These are phyloP conservation scores for Tardiomyces digboiensis DNA, from an alignment of 1,139 yeast genomes.

Conservation along the genomic window DNA sequence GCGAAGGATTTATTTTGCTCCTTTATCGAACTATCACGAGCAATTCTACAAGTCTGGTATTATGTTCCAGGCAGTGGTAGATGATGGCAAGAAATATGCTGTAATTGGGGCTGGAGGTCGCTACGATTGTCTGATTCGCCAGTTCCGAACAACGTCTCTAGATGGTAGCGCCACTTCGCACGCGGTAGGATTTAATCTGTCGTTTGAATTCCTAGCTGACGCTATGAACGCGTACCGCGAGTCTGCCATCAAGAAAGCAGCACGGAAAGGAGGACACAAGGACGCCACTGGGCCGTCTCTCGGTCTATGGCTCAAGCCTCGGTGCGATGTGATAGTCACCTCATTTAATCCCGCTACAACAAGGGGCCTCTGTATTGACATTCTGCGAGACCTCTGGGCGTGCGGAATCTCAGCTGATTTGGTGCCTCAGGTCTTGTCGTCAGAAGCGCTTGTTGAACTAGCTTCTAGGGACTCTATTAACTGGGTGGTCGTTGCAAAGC, in stretches of 20 bases:
- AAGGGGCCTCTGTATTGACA: slow-evolving; percentile 50
- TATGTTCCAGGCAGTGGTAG: slow-evolving; percentile 80
- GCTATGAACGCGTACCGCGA: slow-evolving; percentile 34
- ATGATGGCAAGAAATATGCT: slow-evolving; percentile 24
- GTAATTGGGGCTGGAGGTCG: slow-evolving; percentile 91
- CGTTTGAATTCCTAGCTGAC: slow-evolving; percentile 49
- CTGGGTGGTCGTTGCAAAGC: slow-evolving; percentile 70
- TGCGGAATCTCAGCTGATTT: slow-evolving; percentile 65
- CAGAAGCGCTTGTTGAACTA: slow-evolving; percentile 60
- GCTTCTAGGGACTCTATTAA: slow-evolving; percentile 65
- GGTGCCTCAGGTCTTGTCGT: slow-evolving; percentile 35
- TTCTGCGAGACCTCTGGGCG: slow-evolving; percentile 61
- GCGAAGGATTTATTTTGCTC: slow-evolving; percentile 42
- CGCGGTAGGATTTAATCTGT: slow-evolving; percentile 82
- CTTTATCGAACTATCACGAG: slow-evolving; percentile 75
- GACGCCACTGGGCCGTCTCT: slow-evolving; percentile 17
- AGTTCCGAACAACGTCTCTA: slow-evolving; percentile 45
- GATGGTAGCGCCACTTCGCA: slow-evolving; percentile 34
- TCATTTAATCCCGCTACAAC: slow-evolving; percentile 41
- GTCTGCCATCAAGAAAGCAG: slow-evolving; percentile 8
- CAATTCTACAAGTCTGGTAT: slow-evolving; percentile 70
- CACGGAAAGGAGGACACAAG: slow-evolving; percentile 10
- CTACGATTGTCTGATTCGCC: slow-evolving; percentile 61
- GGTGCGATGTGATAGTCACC: slow-evolving; percentile 78
- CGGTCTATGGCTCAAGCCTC: slow-evolving; percentile 16